These are phyloP conservation scores for Anisogramma anomala DNA, from an alignment of 2,329 filamentous ascomycete genomes.

Conservation along the genomic window DNA sequence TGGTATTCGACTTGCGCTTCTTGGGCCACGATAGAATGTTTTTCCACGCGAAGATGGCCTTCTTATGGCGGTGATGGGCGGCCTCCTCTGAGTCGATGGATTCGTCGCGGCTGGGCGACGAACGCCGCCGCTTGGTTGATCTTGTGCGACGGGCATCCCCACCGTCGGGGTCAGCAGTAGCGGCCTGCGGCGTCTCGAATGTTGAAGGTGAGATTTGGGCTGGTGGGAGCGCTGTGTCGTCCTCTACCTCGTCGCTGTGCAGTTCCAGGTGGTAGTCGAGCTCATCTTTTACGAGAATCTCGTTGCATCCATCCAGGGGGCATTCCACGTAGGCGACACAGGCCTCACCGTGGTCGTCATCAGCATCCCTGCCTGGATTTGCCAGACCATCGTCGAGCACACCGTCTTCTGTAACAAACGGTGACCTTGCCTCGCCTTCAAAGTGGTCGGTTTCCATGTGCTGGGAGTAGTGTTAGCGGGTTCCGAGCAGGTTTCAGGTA, in stretches of 20 bases:
- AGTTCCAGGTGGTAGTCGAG: constrained; percentile 49
- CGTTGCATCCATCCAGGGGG: constrained; percentile 45
- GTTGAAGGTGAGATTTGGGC: neutral
- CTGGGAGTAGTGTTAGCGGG: constrained; percentile 13
- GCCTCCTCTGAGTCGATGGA: constrained; percentile 6
- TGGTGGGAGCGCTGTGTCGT: constrained; percentile 20
- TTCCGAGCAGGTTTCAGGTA: constrained; percentile 4
- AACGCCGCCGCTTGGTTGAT: constrained; percentile 3
- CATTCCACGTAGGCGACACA: constrained; percentile 38
- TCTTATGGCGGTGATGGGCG: constrained; percentile 7
- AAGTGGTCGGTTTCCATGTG: constrained; percentile 22
- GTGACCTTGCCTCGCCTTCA: constrained; percentile 16
- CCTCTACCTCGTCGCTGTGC: constrained; percentile 40
- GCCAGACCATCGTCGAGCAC: constrained; percentile 7
- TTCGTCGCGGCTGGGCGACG: constrained; percentile 1
- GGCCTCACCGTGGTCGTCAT: constrained; percentile 15
- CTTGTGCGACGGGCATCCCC: constrained; percentile 1
- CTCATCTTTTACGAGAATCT: constrained; percentile 40
- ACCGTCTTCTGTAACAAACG: constrained; percentile 14
- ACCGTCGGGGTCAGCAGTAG: neutral
- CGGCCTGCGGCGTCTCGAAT: neutral
- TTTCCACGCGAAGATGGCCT: constrained; percentile 12
- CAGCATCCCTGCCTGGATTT: constrained; percentile 13
- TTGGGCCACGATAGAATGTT: constrained; percentile 11
- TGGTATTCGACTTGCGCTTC: constrained; percentile 4